phyloP scores from a whole-genome alignment of 352 stramenopile genomes.

The Albugo laibachii region DNA sequence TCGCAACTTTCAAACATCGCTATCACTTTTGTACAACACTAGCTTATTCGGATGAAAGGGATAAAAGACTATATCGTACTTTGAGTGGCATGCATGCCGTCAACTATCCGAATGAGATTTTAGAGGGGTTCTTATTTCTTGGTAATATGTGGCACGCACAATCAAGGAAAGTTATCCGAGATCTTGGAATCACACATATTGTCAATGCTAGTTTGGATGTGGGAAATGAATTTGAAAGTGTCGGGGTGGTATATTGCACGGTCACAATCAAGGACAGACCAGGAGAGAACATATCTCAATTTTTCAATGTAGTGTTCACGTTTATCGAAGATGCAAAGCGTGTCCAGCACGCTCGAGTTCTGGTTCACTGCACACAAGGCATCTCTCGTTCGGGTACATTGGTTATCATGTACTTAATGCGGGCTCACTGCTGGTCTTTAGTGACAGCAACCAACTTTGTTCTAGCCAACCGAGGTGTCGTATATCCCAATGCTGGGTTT shows the following conservation, averaged over 20 bases:
- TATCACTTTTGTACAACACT: slow-evolving; percentile 74
- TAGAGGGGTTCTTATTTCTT: slow-evolving; percentile 71
- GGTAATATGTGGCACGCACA: slow-evolving; percentile 81
- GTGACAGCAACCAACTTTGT: slow-evolving; percentile 68
- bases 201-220: slow-evolving; percentile 67
- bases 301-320: slow-evolving; percentile 40
- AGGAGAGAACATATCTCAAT: slow-evolving; percentile 42
- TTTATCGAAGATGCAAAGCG: slow-evolving; percentile 71
- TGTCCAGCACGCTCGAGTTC: slow-evolving; percentile 45
- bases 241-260: slow-evolving; percentile 48
- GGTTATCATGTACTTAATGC: slow-evolving; percentile 79
- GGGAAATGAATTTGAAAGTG: slow-evolving; percentile 46
- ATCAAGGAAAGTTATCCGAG: slow-evolving; percentile 41
- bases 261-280: slow-evolving; percentile 68
- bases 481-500: slow-evolving; percentile 74
- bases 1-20: slow-evolving; percentile 65
- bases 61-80: slow-evolving; percentile 27
- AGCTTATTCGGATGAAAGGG: slow-evolving; percentile 39
- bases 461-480: slow-evolving; percentile 46
- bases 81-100: slow-evolving; percentile 71
- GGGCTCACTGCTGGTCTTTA: slow-evolving; percentile 59
- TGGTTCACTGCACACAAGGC: slow-evolving; percentile 71
- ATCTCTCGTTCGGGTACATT: slow-evolving; percentile 68
- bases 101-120: slow-evolving; percentile 77
- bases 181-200: slow-evolving; percentile 71